Evolutionary conservation across 179 eudicot genomes (phyloP), one percentile per base, ranked within the genome.

Genomic region (Beta lomatogona): DNA sequence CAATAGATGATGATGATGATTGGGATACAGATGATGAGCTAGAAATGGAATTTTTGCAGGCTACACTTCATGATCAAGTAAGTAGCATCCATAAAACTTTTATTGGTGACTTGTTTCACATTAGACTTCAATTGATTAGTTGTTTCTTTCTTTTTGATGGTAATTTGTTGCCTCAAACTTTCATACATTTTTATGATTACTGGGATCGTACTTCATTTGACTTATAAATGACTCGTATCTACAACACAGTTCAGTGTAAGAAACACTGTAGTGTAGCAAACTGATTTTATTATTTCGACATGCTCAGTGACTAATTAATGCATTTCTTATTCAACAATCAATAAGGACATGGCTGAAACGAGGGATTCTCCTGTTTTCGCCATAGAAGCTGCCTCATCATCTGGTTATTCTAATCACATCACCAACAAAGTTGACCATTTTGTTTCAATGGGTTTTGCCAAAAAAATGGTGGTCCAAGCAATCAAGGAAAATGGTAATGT

Each of bases 11-110:
- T 44, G 59, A 65, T 60, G 15, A 0, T 50, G 73, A 67, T 4
- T 82, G 80, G 80, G 82, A 82, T 48, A 78, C 85, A 1, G 85
- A 85, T 60, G 87, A 85, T 78, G 85, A 85, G 63, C 87, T 81
- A 75, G 80, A 85, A 46, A 50, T 85, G 82, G 80, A 78, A 65
- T 85, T 45, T 65, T 65, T 76, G 46, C 28, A 61, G 55, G 80
- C 74, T 70, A 31, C 28, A 5, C 71, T 18, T 18, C 7, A 16
- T 73, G 85, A 66, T 66, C 72, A 73, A 59, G 84, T 74, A 75
- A 28, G 63, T 59, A 48, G 55, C 3, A 15, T 55, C 12, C 11
- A 31, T 48, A 5, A 61, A 28, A 63, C 67, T 25, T 63, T 63
- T n/a, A 21, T n/a, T 63, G 67, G 36, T 63, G 7, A 21, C 12